Conservation (phyloP, 2,329 filamentous ascomycete genomes). For the Penicillium sp. region DNA sequence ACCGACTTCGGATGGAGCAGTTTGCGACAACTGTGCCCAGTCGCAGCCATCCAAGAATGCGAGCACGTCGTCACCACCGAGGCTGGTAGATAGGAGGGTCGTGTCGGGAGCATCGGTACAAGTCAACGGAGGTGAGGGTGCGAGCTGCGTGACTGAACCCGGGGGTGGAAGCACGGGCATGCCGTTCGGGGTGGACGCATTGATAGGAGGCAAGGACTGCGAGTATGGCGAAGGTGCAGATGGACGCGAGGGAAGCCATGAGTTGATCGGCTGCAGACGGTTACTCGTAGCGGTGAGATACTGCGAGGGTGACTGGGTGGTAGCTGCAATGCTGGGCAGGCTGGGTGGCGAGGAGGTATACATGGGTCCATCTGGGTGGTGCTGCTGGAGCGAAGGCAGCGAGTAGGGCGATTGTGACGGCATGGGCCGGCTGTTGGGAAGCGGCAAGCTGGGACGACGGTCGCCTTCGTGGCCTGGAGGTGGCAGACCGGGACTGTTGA, state of each 20-base stretch:
- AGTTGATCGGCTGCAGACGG: conserved; percentile 44
- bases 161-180: conserved; percentile 42
- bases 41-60: conserved; percentile 42
- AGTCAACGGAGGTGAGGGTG: conserved; percentile 35
- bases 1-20: conserved; percentile 35
- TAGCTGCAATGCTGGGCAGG: conserved; percentile 33
- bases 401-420: conserved; percentile 40
- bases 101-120: conserved; percentile 30
- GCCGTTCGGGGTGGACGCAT: conserved; percentile 33
- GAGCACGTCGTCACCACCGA: conserved; percentile 42
- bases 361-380: conserved; percentile 34
- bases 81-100: conserved; percentile 34
- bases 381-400: conserved; percentile 38
- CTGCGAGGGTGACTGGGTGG: conserved; percentile 32
- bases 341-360: conserved; percentile 36
- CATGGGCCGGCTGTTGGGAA: conserved; percentile 37
- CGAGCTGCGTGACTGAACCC: conserved; percentile 33
- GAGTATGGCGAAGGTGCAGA: conserved; percentile 39
- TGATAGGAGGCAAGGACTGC: conserved; percentile 44
- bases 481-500: conserved; percentile 42
- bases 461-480: conserved; percentile 36
- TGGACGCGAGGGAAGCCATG: conserved; percentile 38
- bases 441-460: conserved; percentile 42
- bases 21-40: conserved; percentile 31
- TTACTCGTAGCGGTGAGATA: conserved; percentile 32